These are phyloP conservation scores for Friedmanniomyces simplex DNA, from an alignment of 495 filamentous ascomycete species.

Conservation along the genomic window DNA sequence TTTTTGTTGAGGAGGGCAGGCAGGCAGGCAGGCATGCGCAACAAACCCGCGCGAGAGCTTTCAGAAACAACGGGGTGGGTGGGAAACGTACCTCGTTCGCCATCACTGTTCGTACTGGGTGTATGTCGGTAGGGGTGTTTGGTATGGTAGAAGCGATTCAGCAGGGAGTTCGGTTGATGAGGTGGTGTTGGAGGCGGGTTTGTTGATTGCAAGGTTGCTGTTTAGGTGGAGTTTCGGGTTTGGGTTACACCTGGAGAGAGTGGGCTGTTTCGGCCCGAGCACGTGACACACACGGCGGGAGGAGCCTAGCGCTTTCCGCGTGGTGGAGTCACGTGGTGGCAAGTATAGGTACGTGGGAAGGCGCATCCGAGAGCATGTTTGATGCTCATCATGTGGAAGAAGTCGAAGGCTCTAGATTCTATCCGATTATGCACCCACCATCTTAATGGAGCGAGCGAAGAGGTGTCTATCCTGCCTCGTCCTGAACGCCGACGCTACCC, in stretches of 20 bases:
- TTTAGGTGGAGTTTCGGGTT: too few species aligned
- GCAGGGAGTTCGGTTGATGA: background rate
- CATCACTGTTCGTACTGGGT: slow-evolving; percentile 5
- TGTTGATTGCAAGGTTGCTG: too few species aligned
- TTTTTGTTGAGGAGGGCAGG: slow-evolving; percentile 19
- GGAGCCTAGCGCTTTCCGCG: too few species aligned
- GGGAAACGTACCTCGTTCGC: slow-evolving; percentile 20
- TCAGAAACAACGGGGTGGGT: background rate
- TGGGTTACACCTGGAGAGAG: background rate
- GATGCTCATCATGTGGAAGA: too few species aligned
- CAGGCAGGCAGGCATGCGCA: background rate
- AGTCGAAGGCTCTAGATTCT: background rate
- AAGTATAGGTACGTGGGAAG: too few species aligned
- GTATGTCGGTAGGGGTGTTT: background rate
- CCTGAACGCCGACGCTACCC: background rate
- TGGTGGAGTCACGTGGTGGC: too few species aligned
- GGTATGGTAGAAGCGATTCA: background rate
- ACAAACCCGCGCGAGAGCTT: background rate
- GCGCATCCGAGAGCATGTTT: too few species aligned
- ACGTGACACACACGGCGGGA: too few species aligned
- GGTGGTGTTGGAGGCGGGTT: too few species aligned
- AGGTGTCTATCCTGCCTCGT: background rate
- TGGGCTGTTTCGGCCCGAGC: too few species aligned
- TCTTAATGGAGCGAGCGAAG: background rate
- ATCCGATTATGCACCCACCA: background rate